Conservation (phyloP, 2,329 filamentous ascomycete genomes). For the Alternaria sp. region DNA sequence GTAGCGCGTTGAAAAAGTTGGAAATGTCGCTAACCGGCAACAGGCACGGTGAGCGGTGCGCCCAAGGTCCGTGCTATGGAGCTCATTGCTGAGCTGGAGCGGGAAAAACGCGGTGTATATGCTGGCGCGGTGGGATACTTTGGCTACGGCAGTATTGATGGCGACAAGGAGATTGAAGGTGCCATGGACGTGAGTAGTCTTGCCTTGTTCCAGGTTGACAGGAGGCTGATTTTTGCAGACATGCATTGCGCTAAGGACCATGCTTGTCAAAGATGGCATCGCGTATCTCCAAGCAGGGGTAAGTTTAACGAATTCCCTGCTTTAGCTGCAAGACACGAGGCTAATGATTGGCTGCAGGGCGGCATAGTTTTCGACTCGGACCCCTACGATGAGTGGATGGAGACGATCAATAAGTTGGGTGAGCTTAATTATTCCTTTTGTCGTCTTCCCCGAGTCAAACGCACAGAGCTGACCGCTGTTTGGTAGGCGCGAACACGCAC, state of each 20-base stretch:
- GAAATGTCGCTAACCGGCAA: conserved; percentile 16
- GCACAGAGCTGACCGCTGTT: conserved; percentile 27
- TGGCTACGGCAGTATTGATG: conserved; percentile 77
- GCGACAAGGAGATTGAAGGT: conserved; percentile 70
- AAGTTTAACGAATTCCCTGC: conserved; percentile 64
- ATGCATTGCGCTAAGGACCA: conserved; percentile 82
- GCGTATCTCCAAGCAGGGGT: conserved; percentile 84
- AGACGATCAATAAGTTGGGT: conserved; percentile 96
- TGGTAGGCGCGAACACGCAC: conserved; percentile 73
- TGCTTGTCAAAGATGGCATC: conserved; percentile 89
- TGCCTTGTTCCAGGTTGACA: conserved; percentile 13
- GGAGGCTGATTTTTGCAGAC: conserved; percentile 46
- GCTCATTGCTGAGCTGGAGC: conserved; percentile 90
- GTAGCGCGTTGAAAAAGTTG: conserved; percentile 22
- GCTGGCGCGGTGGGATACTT: conserved; percentile 97
- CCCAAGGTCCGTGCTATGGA: conserved; percentile 98
- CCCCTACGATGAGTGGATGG: conserved; percentile 87
- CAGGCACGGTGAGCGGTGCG: conserved; percentile 82
- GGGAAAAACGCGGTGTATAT: conserved; percentile 93
- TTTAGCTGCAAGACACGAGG: conserved; percentile 5
- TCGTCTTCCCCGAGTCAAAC: conserved; percentile 1
- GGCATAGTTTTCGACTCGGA: conserved; percentile 72
- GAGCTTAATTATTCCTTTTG: conserved; percentile 20
- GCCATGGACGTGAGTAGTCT: conserved; percentile 73
- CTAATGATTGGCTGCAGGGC: conserved; percentile 38